Conservation (phyloP, 371 early-diverging fungal species). For the Mucor sp. region DNA sequence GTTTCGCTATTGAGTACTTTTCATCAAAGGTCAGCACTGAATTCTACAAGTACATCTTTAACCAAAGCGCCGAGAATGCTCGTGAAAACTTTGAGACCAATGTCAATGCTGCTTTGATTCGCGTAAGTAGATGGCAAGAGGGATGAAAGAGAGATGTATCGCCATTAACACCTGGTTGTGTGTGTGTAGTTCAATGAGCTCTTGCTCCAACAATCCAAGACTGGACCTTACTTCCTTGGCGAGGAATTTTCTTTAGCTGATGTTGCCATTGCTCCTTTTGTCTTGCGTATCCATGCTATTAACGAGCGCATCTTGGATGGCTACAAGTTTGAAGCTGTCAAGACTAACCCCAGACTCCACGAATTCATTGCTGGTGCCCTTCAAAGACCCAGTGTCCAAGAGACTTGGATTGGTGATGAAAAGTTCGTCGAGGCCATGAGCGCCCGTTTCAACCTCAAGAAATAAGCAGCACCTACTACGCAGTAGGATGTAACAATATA, state of each 20-base stretch:
- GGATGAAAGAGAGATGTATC: background rate
- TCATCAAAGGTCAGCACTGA: conserved; percentile 32
- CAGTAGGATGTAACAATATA: background rate
- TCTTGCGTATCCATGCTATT: conserved; percentile 30
- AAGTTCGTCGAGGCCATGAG: conserved; percentile 10
- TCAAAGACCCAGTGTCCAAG: conserved; percentile 27
- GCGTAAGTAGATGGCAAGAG: conserved; percentile 22
- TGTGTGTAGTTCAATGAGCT: conserved; percentile 37
- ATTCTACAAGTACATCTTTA: conserved; percentile 30
- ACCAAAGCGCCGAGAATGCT: conserved; percentile 28
- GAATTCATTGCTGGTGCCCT: conserved; percentile 36
- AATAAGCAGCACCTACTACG: background rate
- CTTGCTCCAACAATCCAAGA: conserved; percentile 43
- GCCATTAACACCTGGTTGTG: conserved; percentile 3
- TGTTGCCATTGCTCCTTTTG: conserved; percentile 55
- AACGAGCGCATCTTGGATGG: conserved; percentile 18
- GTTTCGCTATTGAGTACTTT: conserved; percentile 62
- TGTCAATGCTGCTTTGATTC: conserved; percentile 21
- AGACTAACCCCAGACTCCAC: conserved; percentile 28
- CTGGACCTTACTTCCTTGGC: conserved; percentile 68
- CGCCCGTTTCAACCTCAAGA: conserved; percentile 13
- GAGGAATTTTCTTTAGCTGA: conserved; percentile 63
- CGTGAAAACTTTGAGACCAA: conserved; percentile 18
- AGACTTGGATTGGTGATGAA: conserved; percentile 32
- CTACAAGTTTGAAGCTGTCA: conserved; percentile 18